Base-by-base conservation (phyloP, 805 yeast species). In the Hanseniaspora nectarophila region DNA sequence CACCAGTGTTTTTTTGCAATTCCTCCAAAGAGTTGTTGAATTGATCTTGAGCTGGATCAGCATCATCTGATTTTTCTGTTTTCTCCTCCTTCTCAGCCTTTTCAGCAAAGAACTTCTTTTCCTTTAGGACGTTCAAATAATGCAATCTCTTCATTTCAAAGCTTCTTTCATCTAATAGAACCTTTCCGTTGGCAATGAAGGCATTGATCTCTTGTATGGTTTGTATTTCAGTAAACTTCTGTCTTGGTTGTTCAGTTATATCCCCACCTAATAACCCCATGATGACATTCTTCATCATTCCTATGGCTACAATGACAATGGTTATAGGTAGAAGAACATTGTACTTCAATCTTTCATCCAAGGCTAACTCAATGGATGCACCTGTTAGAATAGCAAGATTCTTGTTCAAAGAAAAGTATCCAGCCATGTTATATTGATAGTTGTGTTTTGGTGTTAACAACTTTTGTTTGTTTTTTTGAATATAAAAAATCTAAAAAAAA, bases 321-420 rank as follows among this genome's bases (percentile, higher is more conserved):
- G 95, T 79, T 42, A 92, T 89, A 23, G 98, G 98, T 33, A 87
- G 65, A 16, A 92, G 70, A 29, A 88, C 97, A 97, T 97, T 90
- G 59, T 80, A 76, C 63, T 84, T 82, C 56, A 92, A 71, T 51
- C 77, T 75, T 4, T 95, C 95, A 62, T 90, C 97, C 43, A 90
- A 69, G 15, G 80, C 66, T 20, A 82, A 64, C 51, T 80, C 82
- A 2, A 80, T 77, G 29, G 69, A 70, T 3, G 62, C 59, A 40
- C 63, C 62, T 5, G 58, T 58, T 4, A 63, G 45, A 33, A 58
- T 60, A 20, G 56, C 54, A 7, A 57, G 21, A 3, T 43, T 40
- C 6, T 50, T 43, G 9, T 29, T 35, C 23, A 50, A 43, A 15
- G 53, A 37, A 29, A 50, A 50, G 26, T 43, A 50, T 3, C 34